Evolutionary conservation across 2,329 filamentous ascomycete species (phyloP), one percentile per base, ranked within the genome.

Genomic region (Cyanodermella asteris): DNA sequence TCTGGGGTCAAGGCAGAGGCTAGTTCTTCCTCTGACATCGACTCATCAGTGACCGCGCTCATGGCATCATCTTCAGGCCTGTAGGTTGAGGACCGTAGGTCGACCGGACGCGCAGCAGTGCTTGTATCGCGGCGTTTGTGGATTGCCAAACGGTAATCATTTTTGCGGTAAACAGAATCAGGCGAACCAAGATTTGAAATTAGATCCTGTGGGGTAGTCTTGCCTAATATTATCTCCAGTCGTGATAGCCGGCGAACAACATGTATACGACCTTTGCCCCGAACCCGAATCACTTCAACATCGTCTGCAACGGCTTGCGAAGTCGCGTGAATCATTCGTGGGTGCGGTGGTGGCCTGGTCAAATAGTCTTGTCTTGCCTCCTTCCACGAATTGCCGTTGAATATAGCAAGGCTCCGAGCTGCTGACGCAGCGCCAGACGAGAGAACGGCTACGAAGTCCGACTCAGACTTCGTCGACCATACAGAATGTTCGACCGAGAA

Each of bases 81-180:
- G n/a, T n/a, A n/a, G n/a, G n/a, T n/a, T n/a, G n/a, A n/a, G n/a
- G n/a, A n/a, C n/a, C n/a, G n/a, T 19, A 20, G 18, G 7, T 22
- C 26, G 7, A 18, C 22, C 8, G 22, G 13, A 9, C 27, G 26
- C 17, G 19, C 23, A 7, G 26, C 22, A 16, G 28, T 32, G 11
- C 7, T 23, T 19, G n/a, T 19, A 9, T 29, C 18, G 13, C 64
- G 55, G 36, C 62, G 56, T 44, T 71, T 68, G 44, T 91, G 82
- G 26, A 91, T 87, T 8, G 78, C 75, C 51, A 93, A 74, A 24
- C 78, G 67, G 43, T 81, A 72, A 43, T 91, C 81, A 39, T 75
- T 78, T 50, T 91, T 91, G 33, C 76, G 68, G 47, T 93, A 93
- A 22, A 91, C 90, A 12, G 82, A 78, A 44, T 93, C 84, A 2